Conservation (phyloP, 257 asterid species). For the Solanum habrochaites region DNA sequence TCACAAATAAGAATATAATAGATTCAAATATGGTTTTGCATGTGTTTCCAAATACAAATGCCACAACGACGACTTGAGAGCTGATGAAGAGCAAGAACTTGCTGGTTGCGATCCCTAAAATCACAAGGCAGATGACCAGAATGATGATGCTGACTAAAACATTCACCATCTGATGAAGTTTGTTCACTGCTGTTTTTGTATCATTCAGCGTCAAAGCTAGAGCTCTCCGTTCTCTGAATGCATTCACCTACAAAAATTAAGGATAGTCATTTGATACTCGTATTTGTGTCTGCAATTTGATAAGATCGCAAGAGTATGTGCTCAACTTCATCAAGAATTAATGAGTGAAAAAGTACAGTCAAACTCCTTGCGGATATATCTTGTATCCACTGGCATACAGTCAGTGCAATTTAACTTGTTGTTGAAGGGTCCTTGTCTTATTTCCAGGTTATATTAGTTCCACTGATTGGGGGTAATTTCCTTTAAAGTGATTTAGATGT, state of each 20-base stretch:
- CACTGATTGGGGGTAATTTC: background rate
- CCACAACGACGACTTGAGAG: slow-evolving; percentile 85
- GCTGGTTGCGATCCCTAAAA: slow-evolving; percentile 60
- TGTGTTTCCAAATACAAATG: slow-evolving; percentile 80
- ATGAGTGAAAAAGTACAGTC: background rate
- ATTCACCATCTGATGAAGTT: slow-evolving; percentile 74
- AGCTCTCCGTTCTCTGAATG: slow-evolving; percentile 81
- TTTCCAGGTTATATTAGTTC: background rate
- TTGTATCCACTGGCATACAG: background rate
- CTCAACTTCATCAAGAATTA: background rate
- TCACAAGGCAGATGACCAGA: slow-evolving; percentile 41
- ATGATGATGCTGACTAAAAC: slow-evolving; percentile 46
- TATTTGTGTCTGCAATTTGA: background rate
- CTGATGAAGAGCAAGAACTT: slow-evolving; percentile 58
- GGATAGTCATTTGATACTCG: background rate
- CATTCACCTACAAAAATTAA: slow-evolving; percentile 39
- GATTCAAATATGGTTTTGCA: slow-evolving; percentile 83
- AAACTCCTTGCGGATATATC: background rate
- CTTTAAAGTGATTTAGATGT: background rate
- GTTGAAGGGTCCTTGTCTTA: background rate
- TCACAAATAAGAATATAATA: slow-evolving; percentile 63
- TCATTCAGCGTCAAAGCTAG: slow-evolving; percentile 81
- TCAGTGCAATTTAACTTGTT: background rate
- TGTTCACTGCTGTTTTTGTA: slow-evolving; percentile 80
- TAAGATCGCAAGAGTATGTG: background rate